Base-by-base conservation (phyloP, 2,329 filamentous ascomycete genomes). In the Penicillium sp. region DNA sequence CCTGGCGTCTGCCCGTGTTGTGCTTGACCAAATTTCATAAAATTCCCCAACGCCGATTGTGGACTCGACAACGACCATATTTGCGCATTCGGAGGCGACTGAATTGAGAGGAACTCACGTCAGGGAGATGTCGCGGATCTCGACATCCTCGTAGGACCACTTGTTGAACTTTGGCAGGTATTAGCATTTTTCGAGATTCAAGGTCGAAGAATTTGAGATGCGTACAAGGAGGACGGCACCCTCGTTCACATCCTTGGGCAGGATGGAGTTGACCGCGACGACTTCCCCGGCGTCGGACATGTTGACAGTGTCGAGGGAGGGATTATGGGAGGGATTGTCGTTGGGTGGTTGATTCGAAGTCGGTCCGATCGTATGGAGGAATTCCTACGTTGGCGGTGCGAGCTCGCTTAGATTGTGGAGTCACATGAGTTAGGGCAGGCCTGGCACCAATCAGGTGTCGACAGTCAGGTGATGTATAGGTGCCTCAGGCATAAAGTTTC, bases 61-160 rank as follows among this genome's bases (percentile, higher is more conserved):
- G 46, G 43, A 48, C 49, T 54, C 55, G 50, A 50, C 54, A 50
- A 52, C 45, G 56, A 54, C 59, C 61, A 47, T 53, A 63, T 56
- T 59, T 59, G 63, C 55, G 65, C 56, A 64, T 65, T 68, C 58
- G 52, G 36, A 46, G 51, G 39, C 43, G 32, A 54, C 20, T 42
- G 39, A 42, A 50, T 55, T 58, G 58, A 59, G 49, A 55, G 46
- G 70, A 78, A 90, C 83, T 95, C 61, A 99, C 94, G 93, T 97
- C 83, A 99, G 85, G 73, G 94, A 99, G 83, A 99, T 97, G 79
- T 99, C 94, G 80, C 93, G 88, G 81, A 99, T 94, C 86, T 99
- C 94, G 75, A 99, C 93, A 87, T 97, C 90, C 78, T 94, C 94
- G 82, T 97, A 99, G 81, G 81, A 87, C 87, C 92, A 96, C 82